Evolutionary conservation across 805 yeast genomes (phyloP), one percentile per base, ranked within the genome.

Genomic region (Starmera quercuum): DNA sequence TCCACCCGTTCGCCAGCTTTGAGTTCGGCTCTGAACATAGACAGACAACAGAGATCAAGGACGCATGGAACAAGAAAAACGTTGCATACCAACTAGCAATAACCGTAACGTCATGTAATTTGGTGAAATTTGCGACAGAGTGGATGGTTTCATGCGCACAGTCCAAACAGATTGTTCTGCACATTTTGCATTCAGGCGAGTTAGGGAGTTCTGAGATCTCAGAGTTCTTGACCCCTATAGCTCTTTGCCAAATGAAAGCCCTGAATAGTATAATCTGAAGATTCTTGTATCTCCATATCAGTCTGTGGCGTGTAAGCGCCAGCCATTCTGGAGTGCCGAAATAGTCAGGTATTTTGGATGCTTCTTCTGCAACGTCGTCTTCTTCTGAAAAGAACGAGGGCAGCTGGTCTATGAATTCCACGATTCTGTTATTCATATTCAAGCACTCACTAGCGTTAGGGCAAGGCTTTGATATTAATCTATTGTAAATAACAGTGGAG

Each of bases 41-140:
- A 42, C 75, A 71, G 8, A 72, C 68, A 33, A 75, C 64, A 7
- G 79, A 76, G 31, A 78, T 71, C 36, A 78, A 54, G 5, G 72
- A 68, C 2, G 83, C 82, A 49, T 78, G 83, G 54, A 77, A 75
- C 11, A 75, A 42, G 50, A 73, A 78, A 46, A 73, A 78, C 0
- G 76, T 71, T 5, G 80, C 72, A 53, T 76, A 73, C 84, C 84
- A 78, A 19, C 73, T 67, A 11, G 73, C 63, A 20, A 75, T 58
- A 18, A 69, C 65, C n/a, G 73, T 63, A 14, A 65, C 37, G 9
- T 56, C 56, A 32, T 58, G 45, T 20, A 14, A 49, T 18, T 44
- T 42, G 16, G 55, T 46, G 40, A 58, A 73, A 20, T 57, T 59
- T 17, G 63, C 54, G 7, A 77, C 71, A 7, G 78, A 67, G 26